Base-by-base conservation (phyloP, 108 stramenopile genomes). In the Cyclotella distinguenda region DNA sequence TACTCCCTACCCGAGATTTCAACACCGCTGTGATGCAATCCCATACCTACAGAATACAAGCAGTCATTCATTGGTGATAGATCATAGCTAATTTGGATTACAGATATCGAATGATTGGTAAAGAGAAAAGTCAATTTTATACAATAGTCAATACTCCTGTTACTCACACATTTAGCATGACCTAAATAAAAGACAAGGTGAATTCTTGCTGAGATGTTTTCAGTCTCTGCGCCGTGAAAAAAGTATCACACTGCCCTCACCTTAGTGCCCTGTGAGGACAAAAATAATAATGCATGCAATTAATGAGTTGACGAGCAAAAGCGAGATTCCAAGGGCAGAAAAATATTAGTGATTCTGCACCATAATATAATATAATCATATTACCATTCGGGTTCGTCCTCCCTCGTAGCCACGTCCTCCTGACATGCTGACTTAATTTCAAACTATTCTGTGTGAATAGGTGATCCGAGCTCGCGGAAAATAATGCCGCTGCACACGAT, bases 1-100 rank as follows among this genome's bases (percentile, higher is more conserved):
- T 93, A 94, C 64, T 96, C 95, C 21, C 43, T 60, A 1, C 95
- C 91, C 38, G 52, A 47, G 18, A 96, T 82, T 69, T 96, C 91
- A 7, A 97, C 78, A 47, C 96, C 96, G 13, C 81, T 81, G 66
- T 97, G 96, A 66, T 97, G 88, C 10, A 93, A 40, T 10, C 92
- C 96, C 56, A 95, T 78, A 2, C 96, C 96, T 11, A 92, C 44
- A 10, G 86, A 70, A 47, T 76, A 68, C 3, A 76, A 38, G 36
- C 51, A 76, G 36, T 91, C 93, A 70, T 96, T 96, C 18, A 74
- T 82, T 13, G 86, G 86, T 49, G 75, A 73, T n/a, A 96, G 61
- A 64, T 96, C 96, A 55, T 96, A 83, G 3, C 70, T 72, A 48
- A 34, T 51, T 19, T 34, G 21, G 34, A 11, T 26, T 44, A 4